phyloP scores from a whole-genome alignment of 23 red algal species.

The Gracilaria domingensis region DNA sequence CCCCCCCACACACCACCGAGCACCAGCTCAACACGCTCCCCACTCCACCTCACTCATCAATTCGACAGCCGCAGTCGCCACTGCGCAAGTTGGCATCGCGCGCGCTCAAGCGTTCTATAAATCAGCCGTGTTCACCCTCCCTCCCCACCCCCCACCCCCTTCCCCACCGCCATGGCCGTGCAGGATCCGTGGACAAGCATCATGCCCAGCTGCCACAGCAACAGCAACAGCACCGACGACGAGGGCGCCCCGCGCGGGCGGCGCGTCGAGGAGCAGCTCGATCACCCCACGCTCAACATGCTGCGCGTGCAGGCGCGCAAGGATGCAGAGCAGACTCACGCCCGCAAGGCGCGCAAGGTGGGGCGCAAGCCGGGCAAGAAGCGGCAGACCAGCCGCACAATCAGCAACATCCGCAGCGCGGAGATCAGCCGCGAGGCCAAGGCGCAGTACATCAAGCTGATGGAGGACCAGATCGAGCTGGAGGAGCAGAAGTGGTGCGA shows the following conservation, averaged over 20 bases:
- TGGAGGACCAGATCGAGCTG: conserved; percentile 29
- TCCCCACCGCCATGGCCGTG: background rate
- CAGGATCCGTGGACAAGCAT: background rate
- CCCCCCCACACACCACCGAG: too few relatives aligned
- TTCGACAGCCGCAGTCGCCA: background rate
- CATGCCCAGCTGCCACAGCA: background rate
- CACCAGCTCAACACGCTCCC: background rate
- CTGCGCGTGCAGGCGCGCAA: background rate
- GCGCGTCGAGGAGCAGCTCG: background rate
- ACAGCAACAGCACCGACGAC: conserved; percentile 3
- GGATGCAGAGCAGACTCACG: background rate
- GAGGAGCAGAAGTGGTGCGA: conserved; percentile 30
- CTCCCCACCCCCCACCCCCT: background rate
- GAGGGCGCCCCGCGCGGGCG: background rate
- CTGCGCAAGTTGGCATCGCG: background rate
- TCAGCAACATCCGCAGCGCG: conserved; percentile 36
- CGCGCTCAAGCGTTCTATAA: background rate
- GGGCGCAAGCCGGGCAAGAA: background rate
- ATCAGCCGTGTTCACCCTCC: too few relatives aligned
- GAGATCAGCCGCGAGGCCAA: conserved; percentile 40
- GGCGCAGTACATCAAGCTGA: background rate
- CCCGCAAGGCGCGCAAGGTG: background rate
- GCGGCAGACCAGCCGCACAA: background rate
- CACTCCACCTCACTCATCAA: conserved; percentile 3
- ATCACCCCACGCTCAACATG: conserved; percentile 8